Percentiles rank a stretch among this genome's conserved stretches.
Evolutionary conservation across 1,284 basidiomycete genomes (phyloP).

Genomic region (Phellopilus nigrolimitatus): DNA sequence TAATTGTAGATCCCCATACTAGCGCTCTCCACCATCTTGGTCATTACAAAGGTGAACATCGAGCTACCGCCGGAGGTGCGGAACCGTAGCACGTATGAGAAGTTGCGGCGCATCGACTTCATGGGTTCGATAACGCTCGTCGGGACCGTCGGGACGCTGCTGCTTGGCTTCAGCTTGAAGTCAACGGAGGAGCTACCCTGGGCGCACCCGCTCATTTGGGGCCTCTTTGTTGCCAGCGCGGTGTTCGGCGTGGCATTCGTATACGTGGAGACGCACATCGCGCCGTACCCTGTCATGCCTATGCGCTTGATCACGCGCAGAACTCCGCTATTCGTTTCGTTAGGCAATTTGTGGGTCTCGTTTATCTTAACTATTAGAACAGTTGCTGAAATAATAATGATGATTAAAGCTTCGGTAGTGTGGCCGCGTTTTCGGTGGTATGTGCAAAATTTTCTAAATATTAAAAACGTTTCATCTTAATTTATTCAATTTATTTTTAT

Average conservation of each 20-base stretch:
- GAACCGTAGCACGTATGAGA: conserved; percentile 53
- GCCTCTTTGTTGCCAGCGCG: conserved; percentile 54
- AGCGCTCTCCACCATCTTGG: conserved; percentile 60
- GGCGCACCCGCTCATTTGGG: conserved; percentile 65
- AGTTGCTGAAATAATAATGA: not conserved
- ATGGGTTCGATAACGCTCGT: conserved; percentile 79
- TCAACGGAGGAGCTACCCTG: conserved; percentile 78
- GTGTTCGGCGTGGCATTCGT: conserved; percentile 59
- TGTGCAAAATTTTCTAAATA: conserved; percentile 27
- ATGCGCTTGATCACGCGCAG: conserved; percentile 68
- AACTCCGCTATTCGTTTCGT: conserved; percentile 75
- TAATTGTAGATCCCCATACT: conserved; percentile 64
- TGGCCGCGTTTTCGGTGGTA: conserved; percentile 77
- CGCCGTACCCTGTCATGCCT: conserved; percentile 82
- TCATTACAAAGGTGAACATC: conserved; percentile 72
- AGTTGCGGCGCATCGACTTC: conserved; percentile 76
- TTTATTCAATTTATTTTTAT: conserved; percentile 13
- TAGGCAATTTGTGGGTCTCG: conserved; percentile 59
- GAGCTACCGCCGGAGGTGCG: conserved; percentile 55
- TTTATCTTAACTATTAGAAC: conserved; percentile 25
- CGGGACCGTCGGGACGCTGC: conserved; percentile 62
- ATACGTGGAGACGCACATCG: conserved; percentile 67
- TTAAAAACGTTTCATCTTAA: conserved; percentile 1
- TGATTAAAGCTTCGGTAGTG: conserved; percentile 49
- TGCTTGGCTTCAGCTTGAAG: conserved; percentile 77